Evolutionary conservation across 75 land plant genomes (phyloP), one percentile per base, ranked within the genome.

Genomic region (Larix kaempferi): DNA sequence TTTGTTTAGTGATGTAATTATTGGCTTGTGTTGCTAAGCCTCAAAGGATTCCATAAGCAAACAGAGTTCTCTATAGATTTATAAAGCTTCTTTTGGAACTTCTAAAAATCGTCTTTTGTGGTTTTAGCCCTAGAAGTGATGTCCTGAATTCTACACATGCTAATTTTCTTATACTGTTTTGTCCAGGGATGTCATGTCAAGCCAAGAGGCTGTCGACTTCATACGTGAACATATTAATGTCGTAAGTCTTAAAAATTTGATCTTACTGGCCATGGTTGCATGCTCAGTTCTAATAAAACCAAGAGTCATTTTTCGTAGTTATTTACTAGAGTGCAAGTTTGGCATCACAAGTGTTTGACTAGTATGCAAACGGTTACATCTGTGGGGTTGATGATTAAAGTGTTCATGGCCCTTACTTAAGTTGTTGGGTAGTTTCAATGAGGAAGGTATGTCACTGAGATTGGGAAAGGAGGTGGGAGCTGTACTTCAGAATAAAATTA

Each of bases 181-280:
- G 56, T 62, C 59, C 80, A 84, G 86, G 86, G 86, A 84, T 78
- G 85, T 83, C 23, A 82, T 82, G 86, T 59, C 85, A 16, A 84
- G 86, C 74, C 86, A 84, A 78, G 80, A 59, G 12, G 80, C 75
- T 35, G 86, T 84, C 26, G 65, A 84, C 78, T 84, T 84, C 49
- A 77, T 84, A 21, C 84, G 69, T 63, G 74, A 80, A 62, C 78
- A 77, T 27, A 76, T 84, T 37, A n/a, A 41, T 39, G 39, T 44
- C 6, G 73, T 69, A 44, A 69, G 73, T 69, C 44, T 21, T 69
- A 2, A 66, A 66, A 66, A 66, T 21, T n/a, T 19, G 19, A 54
- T 15, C 57, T 25, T 55, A 56, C 3, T 41, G 52, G n/a, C 11
- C 39, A 41, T 69, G 41, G 10, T 3, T 69, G 3, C 41, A 2